Conservation (phyloP, 2,329 filamentous ascomycete genomes). For the Sclerotinia glacialis region DNA sequence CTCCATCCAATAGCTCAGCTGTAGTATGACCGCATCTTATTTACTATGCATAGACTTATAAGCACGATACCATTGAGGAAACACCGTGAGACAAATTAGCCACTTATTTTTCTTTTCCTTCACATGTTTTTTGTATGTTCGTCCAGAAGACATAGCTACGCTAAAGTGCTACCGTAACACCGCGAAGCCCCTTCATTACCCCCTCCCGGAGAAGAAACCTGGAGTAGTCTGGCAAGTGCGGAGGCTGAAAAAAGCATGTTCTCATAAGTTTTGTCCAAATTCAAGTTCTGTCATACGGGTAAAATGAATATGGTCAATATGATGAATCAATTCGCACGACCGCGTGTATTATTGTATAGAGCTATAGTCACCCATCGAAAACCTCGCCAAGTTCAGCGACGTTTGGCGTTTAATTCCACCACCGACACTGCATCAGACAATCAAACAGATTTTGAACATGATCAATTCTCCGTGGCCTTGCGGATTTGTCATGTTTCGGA, state of each 20-base stretch:
- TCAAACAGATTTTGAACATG: conserved; percentile 15
- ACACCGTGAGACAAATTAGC: background rate
- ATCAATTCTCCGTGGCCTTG: conserved; percentile 19
- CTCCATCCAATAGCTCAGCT: conserved; percentile 12
- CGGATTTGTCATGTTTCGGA: conserved; percentile 21
- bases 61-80: conserved; percentile 1
- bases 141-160: background rate
- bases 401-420: conserved; percentile 11
- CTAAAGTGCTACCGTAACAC: conserved; percentile 19
- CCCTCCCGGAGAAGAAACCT: conserved; percentile 21
- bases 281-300: background rate
- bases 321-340: conserved; percentile 14
- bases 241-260: conserved; percentile 1
- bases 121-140: background rate
- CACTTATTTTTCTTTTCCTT: background rate
- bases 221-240: conserved; percentile 21
- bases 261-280: background rate
- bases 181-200: conserved; percentile 21
- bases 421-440: conserved; percentile 7
- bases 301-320: no score
- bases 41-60: background rate
- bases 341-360: background rate
- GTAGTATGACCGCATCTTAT: conserved; percentile 16
- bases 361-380: background rate
- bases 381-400: conserved; percentile 11